These are phyloP conservation scores for Trebouxia sp. DNA, from an alignment of 139 green algal species.

Conservation along the genomic window DNA sequence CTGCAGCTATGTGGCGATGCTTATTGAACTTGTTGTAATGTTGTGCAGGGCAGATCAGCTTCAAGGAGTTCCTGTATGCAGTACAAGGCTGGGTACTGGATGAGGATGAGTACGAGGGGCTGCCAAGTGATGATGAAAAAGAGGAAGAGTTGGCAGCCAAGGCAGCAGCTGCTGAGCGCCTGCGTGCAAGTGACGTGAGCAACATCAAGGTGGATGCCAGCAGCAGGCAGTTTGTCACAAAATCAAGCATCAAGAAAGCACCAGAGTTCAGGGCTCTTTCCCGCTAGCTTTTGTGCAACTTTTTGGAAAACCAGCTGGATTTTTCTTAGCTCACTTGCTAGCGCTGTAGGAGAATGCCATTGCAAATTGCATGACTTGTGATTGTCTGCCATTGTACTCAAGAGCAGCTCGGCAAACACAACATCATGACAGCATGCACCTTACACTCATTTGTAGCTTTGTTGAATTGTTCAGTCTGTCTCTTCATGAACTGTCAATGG, in stretches of 20 bases:
- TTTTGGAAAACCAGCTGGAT: too few relatives aligned
- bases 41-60: constrained; percentile 41
- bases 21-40: background rate
- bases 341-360: too few relatives aligned
- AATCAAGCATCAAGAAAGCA: constrained; percentile 10
- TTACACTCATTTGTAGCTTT: too few relatives aligned
- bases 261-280: background rate
- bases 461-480: too few relatives aligned
- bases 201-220: background rate
- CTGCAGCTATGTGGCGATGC: background rate
- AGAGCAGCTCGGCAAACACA: too few relatives aligned
- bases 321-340: background rate
- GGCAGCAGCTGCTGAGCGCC: background rate
- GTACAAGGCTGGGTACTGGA: constrained; percentile 57
- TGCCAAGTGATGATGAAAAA: background rate
- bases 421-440: too few relatives aligned
- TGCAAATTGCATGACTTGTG: too few relatives aligned
- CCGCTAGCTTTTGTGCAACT: too few relatives aligned
- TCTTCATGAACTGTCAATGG: too few relatives aligned
- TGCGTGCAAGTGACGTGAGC: background rate
- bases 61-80: constrained; percentile 61
- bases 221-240: background rate
- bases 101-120: constrained; percentile 37
- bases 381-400: too few relatives aligned
- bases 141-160: constrained; percentile 10